Evolutionary conservation across 257 asterid species (phyloP), one percentile per base, ranked within the genome.

Genomic region (Gardenia jasminoides): DNA sequence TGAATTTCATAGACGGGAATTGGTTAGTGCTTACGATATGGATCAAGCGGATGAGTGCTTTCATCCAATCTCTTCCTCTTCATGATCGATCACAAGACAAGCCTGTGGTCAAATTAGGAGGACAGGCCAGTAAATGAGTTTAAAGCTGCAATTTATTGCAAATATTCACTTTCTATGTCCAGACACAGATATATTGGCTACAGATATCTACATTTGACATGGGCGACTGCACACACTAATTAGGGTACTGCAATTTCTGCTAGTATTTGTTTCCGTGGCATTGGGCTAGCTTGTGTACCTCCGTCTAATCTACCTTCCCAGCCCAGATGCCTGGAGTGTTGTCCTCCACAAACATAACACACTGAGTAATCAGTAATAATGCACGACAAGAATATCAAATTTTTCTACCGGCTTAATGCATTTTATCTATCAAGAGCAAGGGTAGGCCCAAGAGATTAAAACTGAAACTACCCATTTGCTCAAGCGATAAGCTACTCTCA

Each of bases 41-140:
- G 82, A 86, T 85, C 88, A 76, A 93, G 79, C 43, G 90, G 94
- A 86, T 89, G 97, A 58, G 82, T 78, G 75, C 33, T 85, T 74
- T 88, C 91, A 85, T 91, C 91, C 44, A 91, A 44, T 67, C 73
- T 78, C 87, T 85, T 85, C 88, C 90, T 93, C 91, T 89, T 91
- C 98, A 90, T 89, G 88, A 72, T 68, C 80, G 71, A 86, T 82
- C 41, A 56, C n/a, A n/a, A n/a, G n/a, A 69, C 26, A 59, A 52
- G 75, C 65, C 67, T 31, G 61, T 48, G 43, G 73, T 68, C 77
- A 68, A 71, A 58, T 28, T 39, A 66, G 15, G 44, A n/a, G 39
- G 44, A 43, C 5, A 67, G 56, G 78, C 41, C 54, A 78, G 41
- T 52, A 75, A 30, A 12, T 68, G 70, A 31, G 52, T 44, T 59